Base-by-base conservation (phyloP, 306 rosid genomes). In the Potentilla sterilis region DNA sequence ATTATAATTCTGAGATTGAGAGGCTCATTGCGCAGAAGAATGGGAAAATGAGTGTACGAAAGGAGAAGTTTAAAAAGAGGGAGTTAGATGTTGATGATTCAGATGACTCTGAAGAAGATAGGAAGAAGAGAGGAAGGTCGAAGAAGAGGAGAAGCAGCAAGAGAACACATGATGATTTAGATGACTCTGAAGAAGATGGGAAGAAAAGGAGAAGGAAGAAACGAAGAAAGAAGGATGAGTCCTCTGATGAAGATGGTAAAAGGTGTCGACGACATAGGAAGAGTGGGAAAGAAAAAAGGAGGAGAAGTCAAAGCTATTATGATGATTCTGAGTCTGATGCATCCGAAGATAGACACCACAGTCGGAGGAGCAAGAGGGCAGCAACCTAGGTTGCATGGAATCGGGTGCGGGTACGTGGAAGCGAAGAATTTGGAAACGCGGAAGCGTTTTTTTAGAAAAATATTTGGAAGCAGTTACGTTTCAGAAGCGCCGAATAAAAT, bases 81-180 rank as follows among this genome's bases (percentile, higher is more conserved):
- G 82, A 82, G 24, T 84, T 62, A 0, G 89, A 85, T 69, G 87
- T 76, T 70, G 91, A 86, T 69, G 89, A 28, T 24, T 86, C 87
- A 0, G 87, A 81, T 81, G 87, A 82, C 67, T 87, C 90, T 43
- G 85, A 78, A 71, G 77, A 83, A 85, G n/a, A n/a, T n/a, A 88
- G 83, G 76, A 85, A 77, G 70, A 92, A 85, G 85, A 91, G 97
- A 83, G 96, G 97, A n/a, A 85, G 93, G 83, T 87, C 93, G 32
- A 91, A 91, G 84, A 91, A 82, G 85, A 89, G 93, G 87, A 88
- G 93, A 82, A 86, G 88, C 73, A 69, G 79, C 55, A 88, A 80
- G 83, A 89, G 91, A 57, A 74, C 61, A 76, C 84, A 72, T 18
- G 80, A 64, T 48, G 87, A 91, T 58, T 93, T 90, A 0, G 96